Conservation (phyloP, 2,329 filamentous ascomycete genomes). For the Colletotrichum sp. region DNA sequence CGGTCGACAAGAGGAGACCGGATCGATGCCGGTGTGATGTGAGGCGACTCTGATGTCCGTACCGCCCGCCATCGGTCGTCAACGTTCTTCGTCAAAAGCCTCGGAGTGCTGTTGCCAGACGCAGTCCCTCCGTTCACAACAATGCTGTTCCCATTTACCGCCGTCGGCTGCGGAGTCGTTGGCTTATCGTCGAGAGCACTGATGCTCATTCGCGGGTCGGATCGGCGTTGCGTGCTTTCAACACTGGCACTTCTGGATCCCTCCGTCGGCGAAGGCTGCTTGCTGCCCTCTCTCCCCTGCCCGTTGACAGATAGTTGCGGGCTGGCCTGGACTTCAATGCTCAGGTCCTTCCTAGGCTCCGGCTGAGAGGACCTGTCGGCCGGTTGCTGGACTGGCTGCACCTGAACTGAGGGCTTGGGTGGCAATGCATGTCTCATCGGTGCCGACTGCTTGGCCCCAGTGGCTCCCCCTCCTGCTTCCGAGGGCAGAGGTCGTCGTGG, state of each 20-base stretch:
- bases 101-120: conserved; percentile 1
- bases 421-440: background rate
- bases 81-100: background rate
- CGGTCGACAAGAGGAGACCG: background rate
- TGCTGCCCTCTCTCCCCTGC: background rate
- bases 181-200: background rate
- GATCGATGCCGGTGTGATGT: background rate
- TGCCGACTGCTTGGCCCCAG: background rate
- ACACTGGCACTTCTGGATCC: background rate
- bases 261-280: background rate
- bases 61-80: conserved; percentile 17
- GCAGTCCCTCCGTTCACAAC: background rate
- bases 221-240: background rate
- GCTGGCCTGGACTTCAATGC: background rate
- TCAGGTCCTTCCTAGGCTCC: background rate
- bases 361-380: background rate
- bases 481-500: conserved; percentile 1
- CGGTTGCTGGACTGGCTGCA: background rate
- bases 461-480: background rate
- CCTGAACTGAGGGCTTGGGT: background rate
- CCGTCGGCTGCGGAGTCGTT: background rate
- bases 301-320: background rate
- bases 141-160: background rate
- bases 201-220: conserved; percentile 17
- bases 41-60: conserved; percentile 13